Evolutionary conservation across 257 asterid species (phyloP), one percentile per base, ranked within the genome.

Genomic region (Ballota nigra): DNA sequence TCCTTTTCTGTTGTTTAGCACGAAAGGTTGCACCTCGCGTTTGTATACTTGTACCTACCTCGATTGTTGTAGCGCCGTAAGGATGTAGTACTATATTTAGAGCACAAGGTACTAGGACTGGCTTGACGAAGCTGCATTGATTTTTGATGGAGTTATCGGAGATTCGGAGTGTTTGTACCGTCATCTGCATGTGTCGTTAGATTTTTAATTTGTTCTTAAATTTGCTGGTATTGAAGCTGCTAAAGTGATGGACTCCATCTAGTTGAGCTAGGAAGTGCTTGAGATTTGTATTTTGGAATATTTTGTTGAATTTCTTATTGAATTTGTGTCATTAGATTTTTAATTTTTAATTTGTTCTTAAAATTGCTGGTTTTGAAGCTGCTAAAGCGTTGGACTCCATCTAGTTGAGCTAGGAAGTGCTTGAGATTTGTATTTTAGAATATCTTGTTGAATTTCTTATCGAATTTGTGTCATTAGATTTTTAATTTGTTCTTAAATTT

Each of bases 11-110:
- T 20, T 15, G 3, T 53, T 10, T 60, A 26, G 62, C 47, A 49
- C 43, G 49, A 40, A 24, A 60, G n/a, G 68, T 40, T 73, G 81
- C 63, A 38, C 77, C 40, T 43, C 29, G 49, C 45, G 67, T 68
- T 66, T 55, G 18, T 19, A 29, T 52, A 26, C 49, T 69, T 68
- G 58, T 67, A 40, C 75, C 59, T 20, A 23, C 24, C 55, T 12
- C 69, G 60, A 18, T 28, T 4, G 2, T 4, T 4, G 13, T 22
- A 5, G 28, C 41, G 51, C 28, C 16, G 23, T 69, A 1, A 12
- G n/a, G 67, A 55, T 13, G 79, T 59, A 22, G 79, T 59, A 22
- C 72, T 43, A 4, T 4, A 33, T 72, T 33, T 68, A 45, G 59
- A 74, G 70, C 24, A 60, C 33, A 38, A 72, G 58, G 68, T 36